phyloP scores from a whole-genome alignment of 2,329 filamentous ascomycete species.

The Epichloe typhina region DNA sequence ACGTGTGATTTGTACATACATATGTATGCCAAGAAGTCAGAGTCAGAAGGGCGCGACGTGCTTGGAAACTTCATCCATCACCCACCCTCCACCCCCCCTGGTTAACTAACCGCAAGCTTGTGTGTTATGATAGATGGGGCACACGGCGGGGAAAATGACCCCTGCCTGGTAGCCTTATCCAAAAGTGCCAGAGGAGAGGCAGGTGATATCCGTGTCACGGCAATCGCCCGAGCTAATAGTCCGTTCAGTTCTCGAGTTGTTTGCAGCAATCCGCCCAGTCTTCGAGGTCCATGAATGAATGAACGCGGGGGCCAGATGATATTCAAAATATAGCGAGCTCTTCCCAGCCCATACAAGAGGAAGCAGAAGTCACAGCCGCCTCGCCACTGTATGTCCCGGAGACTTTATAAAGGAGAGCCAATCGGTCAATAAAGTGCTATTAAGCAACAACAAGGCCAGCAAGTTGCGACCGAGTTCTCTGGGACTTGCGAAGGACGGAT shows the following conservation, averaged over 20 bases:
- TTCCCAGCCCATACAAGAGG: background rate
- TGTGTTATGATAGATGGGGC: background rate
- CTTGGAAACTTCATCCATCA: slow-evolving; percentile 4
- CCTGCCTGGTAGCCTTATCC: slow-evolving; percentile 3
- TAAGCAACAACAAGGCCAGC: background rate
- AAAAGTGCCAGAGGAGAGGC: background rate
- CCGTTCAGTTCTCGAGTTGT: background rate
- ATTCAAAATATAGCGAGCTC: background rate
- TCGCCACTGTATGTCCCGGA: background rate
- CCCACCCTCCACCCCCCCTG: background rate
- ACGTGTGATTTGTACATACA: background rate
- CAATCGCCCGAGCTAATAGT: background rate
- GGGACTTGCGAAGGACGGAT: background rate
- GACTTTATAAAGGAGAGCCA: no score
- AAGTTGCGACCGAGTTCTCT: background rate
- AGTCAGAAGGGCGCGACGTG: background rate
- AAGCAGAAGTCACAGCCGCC: background rate
- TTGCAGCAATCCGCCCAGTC: background rate
- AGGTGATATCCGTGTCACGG: background rate
- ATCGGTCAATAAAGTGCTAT: background rate
- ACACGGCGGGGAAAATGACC: slow-evolving; percentile 1
- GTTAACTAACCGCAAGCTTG: background rate
- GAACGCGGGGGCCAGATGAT: background rate
- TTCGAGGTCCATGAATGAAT: background rate
- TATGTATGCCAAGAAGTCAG: background rate